A percentile compares a stretch with the other conserved stretches of the same genome.
These are phyloP conservation scores for Benincasa hispida DNA, from an alignment of 306 rosid genomes.

Conservation along the genomic window DNA sequence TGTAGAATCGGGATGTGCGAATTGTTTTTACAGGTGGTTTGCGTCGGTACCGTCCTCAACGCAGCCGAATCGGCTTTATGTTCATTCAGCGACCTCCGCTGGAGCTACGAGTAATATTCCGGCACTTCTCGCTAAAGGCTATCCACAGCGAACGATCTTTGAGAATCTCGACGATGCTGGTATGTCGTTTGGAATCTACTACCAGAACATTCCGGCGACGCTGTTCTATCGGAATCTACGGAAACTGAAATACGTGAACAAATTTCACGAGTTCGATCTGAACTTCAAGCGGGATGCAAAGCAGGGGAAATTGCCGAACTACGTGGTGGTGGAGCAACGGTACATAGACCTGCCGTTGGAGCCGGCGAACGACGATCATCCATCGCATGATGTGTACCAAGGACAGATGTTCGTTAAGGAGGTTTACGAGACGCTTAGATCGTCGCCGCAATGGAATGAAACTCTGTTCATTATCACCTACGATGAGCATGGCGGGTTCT, in stretches of 20 bases:
- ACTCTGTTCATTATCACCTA: conserved; percentile 62
- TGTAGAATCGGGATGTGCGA: not conserved
- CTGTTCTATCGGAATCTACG: conserved; percentile 56
- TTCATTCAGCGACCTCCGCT: conserved; percentile 71
- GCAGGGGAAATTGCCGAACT: conserved; percentile 44
- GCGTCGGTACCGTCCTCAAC: conserved; percentile 76
- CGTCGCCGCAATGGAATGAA: conserved; percentile 80
- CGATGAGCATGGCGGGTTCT: conserved; percentile 91
- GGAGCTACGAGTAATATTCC: conserved; percentile 77
- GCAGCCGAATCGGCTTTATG: conserved; percentile 70
- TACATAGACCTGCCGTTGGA: conserved; percentile 34
- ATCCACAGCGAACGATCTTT: conserved; percentile 67
- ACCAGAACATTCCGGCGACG: conserved; percentile 60
- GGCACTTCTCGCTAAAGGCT: conserved; percentile 35
- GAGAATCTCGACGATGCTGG: conserved; percentile 45
- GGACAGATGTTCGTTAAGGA: conserved; percentile 84
- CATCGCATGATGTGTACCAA: conserved; percentile 72
- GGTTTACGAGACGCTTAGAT: conserved; percentile 72
- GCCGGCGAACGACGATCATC: conserved; percentile 86
- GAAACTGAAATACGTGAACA: conserved; percentile 38
- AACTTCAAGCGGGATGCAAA: conserved; percentile 41
- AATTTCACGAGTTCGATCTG: conserved; percentile 37
- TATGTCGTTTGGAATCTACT: conserved; percentile 65
- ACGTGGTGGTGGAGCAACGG: conserved; percentile 75
- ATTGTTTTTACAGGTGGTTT: conserved; percentile 51